A percentile compares a stretch with the other conserved stretches of the same genome.
Conservation (phyloP, 805 yeast species). For the Pichia rugopelliculosa region DNA sequence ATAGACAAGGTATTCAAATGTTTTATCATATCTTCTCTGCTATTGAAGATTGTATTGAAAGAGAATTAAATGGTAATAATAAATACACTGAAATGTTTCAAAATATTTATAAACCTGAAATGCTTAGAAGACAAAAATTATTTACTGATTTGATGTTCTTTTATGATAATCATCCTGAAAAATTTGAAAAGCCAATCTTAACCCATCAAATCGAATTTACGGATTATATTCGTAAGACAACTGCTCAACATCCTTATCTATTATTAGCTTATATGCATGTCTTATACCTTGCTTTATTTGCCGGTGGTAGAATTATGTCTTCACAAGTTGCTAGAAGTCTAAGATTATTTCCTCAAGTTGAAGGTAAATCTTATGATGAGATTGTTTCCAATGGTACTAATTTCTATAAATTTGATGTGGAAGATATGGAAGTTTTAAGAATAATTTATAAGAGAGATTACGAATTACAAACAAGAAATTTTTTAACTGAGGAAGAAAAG, state of each 20-base stretch:
- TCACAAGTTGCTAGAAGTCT: constrained; percentile 58
- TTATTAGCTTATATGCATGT: constrained; percentile 79
- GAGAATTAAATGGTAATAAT: constrained; percentile 35
- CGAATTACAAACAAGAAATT: constrained; percentile 67
- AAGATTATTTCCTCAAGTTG: constrained; percentile 69
- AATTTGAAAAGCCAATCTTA: constrained; percentile 52
- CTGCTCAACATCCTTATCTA: constrained; percentile 58
- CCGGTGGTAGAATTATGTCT: constrained; percentile 73
- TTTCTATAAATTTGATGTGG: constrained; percentile 58
- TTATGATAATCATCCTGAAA: constrained; percentile 47
- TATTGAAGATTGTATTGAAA: constrained; percentile 46
- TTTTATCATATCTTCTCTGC: constrained; percentile 62
- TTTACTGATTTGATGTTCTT: constrained; percentile 60
- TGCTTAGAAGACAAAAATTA: constrained; percentile 53
- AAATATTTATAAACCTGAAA: constrained; percentile 61
- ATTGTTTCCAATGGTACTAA: constrained; percentile 57
- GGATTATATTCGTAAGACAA: constrained; percentile 48
- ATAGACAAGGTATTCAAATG: constrained; percentile 73
- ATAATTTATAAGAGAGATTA: constrained; percentile 64
- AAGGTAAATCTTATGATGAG: constrained; percentile 58
- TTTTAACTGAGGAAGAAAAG: constrained; percentile 65
- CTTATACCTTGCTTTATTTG: constrained; percentile 76
- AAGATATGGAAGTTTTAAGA: constrained; percentile 60
- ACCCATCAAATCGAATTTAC: constrained; percentile 55
- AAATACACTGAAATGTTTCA: constrained; percentile 42